Conservation (phyloP, 768 basidiomycete genomes). For the Termitomyces sp. region DNA sequence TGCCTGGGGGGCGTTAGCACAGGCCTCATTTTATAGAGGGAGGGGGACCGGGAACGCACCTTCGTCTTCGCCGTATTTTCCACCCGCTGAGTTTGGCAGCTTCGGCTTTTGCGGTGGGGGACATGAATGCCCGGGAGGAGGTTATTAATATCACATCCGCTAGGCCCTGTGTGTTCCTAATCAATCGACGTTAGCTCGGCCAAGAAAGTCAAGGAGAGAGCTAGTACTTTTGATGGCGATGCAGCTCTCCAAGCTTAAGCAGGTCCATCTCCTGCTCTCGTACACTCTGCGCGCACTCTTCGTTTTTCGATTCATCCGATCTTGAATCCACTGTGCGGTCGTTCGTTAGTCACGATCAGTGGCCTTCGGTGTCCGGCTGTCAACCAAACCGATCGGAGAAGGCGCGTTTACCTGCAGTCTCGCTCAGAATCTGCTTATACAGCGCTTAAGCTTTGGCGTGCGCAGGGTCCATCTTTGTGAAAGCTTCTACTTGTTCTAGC, state of each 20-base stretch:
- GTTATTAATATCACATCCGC: slow-evolving; percentile 88
- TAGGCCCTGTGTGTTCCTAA: slow-evolving; percentile 79
- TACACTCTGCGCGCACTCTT: too few species aligned
- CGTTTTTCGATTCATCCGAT: too few species aligned
- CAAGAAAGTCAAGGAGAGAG: too few species aligned
- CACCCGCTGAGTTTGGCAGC: slow-evolving; percentile 97
- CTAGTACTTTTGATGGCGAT: slow-evolving; percentile 83
- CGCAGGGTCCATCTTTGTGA: slow-evolving; percentile 48
- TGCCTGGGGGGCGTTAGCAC: slow-evolving; percentile 48
- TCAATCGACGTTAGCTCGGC: too few species aligned
- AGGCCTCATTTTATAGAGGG: too few species aligned
- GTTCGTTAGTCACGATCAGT: too few species aligned
- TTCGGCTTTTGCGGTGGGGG: slow-evolving; percentile 95
- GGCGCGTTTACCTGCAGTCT: slow-evolving; percentile 40
- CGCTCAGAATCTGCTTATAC: slow-evolving; percentile 66
- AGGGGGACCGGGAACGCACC: slow-evolving; percentile 33
- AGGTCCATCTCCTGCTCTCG: slow-evolving; percentile 87
- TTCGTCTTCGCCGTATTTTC: slow-evolving; percentile 89
- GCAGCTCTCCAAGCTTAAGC: slow-evolving; percentile 83
- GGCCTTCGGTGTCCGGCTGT: too few species aligned
- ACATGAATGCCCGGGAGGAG: slow-evolving; percentile 81
- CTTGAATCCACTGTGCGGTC: too few species aligned
- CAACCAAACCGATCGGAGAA: too few species aligned
- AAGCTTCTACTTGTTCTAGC: too few species aligned
- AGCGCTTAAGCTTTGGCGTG: slow-evolving; percentile 69